Percentiles rank a stretch among this genome's conserved stretches.
These are phyloP conservation scores for Phlyctochytrium bullatum DNA, from an alignment of 192 early-diverging fungal species.

Conservation along the genomic window DNA sequence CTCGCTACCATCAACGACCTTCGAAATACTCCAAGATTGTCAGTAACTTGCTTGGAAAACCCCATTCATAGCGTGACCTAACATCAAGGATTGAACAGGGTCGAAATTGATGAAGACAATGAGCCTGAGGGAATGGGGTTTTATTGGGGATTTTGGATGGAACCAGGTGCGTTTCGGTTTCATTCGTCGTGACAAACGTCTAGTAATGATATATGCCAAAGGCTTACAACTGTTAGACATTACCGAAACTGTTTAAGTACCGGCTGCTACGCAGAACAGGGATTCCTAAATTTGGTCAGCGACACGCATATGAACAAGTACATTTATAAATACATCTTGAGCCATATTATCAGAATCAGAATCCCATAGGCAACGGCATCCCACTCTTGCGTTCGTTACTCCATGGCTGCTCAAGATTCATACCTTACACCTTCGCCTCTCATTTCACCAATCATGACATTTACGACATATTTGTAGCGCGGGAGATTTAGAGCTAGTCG, in stretches of 20 bases:
- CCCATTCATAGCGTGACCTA: too few relatives aligned
- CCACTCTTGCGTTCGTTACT: slow-evolving; percentile 39
- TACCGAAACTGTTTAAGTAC: slow-evolving; percentile 14
- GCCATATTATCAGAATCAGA: slow-evolving; percentile 62
- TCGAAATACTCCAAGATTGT: too few relatives aligned
- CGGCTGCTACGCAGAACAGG: slow-evolving; percentile 54
- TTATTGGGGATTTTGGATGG: too few relatives aligned
- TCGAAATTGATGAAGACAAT: too few relatives aligned
- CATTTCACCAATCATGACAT: slow-evolving; percentile 63
- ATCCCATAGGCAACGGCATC: slow-evolving; percentile 63
- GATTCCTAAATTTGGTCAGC: slow-evolving; percentile 38
- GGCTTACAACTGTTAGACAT: slow-evolving; percentile 24
- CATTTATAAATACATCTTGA: slow-evolving; percentile 58
- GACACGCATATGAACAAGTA: slow-evolving; percentile 18
- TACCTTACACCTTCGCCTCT: slow-evolving; percentile 58
- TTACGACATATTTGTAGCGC: slow-evolving; percentile 59
- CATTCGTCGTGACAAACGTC: not conserved
- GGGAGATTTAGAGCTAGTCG: slow-evolving; percentile 48
- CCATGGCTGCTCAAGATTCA: not conserved
- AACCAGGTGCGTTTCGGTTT: too few relatives aligned
- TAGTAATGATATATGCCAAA: slow-evolving; percentile 52
- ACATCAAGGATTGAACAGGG: too few relatives aligned
- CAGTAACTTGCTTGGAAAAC: too few relatives aligned
- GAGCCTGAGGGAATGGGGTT: too few relatives aligned
- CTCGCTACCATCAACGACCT: too few relatives aligned